Percentiles rank a stretch among this genome's conserved stretches.
phyloP scores from a whole-genome alignment of 371 early-diverging fungal species.

The Rhizopus delemar region DNA sequence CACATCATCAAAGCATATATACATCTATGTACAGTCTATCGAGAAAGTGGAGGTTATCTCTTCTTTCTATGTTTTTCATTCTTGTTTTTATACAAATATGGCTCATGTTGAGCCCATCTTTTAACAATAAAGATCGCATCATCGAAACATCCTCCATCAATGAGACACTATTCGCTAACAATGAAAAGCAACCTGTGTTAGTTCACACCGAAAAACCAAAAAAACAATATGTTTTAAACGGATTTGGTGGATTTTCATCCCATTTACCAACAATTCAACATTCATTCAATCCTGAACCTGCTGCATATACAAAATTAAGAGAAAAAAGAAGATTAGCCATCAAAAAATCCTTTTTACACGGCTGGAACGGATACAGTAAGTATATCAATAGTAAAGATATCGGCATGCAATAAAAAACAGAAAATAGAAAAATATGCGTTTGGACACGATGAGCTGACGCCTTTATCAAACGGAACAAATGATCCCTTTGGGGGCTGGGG shows the following conservation, averaged over 20 bases:
- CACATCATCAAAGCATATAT: too few species aligned
- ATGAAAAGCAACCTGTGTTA: too few species aligned
- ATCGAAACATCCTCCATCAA: too few species aligned
- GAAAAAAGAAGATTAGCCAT: slow-evolving; percentile 21
- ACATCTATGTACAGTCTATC: too few species aligned
- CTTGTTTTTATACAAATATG: too few species aligned
- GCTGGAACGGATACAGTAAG: slow-evolving; percentile 75
- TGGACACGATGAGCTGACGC: slow-evolving; percentile 62
- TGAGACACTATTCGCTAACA: too few species aligned
- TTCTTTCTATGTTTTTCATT: too few species aligned
- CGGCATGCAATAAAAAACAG: not conserved
- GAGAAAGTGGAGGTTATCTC: too few species aligned
- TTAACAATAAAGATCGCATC: too few species aligned
- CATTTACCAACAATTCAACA: slow-evolving; percentile 25
- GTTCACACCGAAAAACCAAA: not conserved
- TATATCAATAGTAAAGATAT: too few species aligned
- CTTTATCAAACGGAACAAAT: slow-evolving; percentile 39
- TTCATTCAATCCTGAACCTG: slow-evolving; percentile 21
- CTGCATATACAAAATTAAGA: slow-evolving; percentile 17
- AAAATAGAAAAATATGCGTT: slow-evolving; percentile 47
- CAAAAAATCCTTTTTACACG: slow-evolving; percentile 47
- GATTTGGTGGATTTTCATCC: slow-evolving; percentile 24
- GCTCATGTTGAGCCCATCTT: too few species aligned
- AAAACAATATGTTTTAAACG: slow-evolving; percentile 21
- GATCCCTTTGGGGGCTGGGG: slow-evolving; percentile 80